Percentiles rank a stretch among this genome's conserved stretches.
phyloP scores from a whole-genome alignment of 768 basidiomycete species.

The Cystofilobasidium capitatum region DNA sequence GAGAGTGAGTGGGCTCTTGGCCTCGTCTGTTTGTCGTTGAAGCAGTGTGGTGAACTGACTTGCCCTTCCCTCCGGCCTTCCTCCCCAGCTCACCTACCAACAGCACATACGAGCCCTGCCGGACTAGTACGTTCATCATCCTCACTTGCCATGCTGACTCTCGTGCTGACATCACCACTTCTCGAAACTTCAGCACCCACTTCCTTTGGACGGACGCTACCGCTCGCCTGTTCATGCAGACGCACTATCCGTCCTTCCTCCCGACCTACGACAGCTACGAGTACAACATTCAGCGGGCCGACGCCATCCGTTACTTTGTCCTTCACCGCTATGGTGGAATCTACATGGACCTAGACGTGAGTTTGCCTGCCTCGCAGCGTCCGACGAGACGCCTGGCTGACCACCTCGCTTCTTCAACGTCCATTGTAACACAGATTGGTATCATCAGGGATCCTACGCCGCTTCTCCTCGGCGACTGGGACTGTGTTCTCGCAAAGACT shows the following conservation, averaged over 20 bases:
- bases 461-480: constrained; percentile 62
- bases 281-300: constrained; percentile 88
- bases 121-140: constrained; percentile 66
- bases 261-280: constrained; percentile 85
- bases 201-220: constrained; percentile 92
- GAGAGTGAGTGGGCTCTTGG: constrained; percentile 38
- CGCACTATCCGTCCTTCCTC: constrained; percentile 83
- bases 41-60: background rate
- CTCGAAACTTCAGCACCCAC: constrained; percentile 58
- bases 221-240: constrained; percentile 79
- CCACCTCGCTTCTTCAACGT: background rate
- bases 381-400: no score
- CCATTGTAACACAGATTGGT: constrained; percentile 42
- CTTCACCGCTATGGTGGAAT: constrained; percentile 90
- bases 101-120: constrained; percentile 84
- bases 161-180: constrained; percentile 28
- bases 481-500: constrained; percentile 81
- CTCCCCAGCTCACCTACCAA: constrained; percentile 55
- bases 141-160: constrained; percentile 19
- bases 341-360: constrained; percentile 89
- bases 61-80: background rate
- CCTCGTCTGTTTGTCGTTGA: background rate
- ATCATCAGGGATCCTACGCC: constrained; percentile 79
- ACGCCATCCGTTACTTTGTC: constrained; percentile 95
- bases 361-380: background rate